phyloP scores from a whole-genome alignment of 2,329 filamentous ascomycete genomes.

The Ramularia endophylla region DNA sequence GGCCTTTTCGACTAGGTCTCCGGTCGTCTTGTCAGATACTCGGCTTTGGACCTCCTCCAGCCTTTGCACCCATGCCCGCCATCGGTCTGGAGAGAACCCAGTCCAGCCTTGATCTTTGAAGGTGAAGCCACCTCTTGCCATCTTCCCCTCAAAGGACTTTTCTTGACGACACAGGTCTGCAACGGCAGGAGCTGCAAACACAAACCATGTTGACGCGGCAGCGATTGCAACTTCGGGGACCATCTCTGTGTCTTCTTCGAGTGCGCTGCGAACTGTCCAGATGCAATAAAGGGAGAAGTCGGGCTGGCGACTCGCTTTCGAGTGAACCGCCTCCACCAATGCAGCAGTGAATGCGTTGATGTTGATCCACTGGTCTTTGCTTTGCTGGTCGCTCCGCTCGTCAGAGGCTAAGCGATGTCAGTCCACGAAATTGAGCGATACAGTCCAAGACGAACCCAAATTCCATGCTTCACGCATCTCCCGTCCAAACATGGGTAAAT shows the following conservation, averaged over 20 bases:
- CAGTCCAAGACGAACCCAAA: conserved; percentile 12
- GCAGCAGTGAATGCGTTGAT: conserved; percentile 27
- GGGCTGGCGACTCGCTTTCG: conserved; percentile 14
- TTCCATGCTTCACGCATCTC: conserved; percentile 29
- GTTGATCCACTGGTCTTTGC: conserved; percentile 25
- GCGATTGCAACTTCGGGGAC: conserved; percentile 17
- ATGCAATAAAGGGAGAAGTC: conserved; percentile 27
- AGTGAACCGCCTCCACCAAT: conserved; percentile 19
- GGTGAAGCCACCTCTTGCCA: conserved; percentile 23
- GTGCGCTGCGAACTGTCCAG: conserved; percentile 26
- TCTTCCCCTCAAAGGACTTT: conserved; percentile 28
- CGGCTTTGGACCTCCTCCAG: conserved; percentile 9
- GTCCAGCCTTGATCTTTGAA: conserved; percentile 22
- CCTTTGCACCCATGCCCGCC: conserved; percentile 23
- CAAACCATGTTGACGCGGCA: conserved; percentile 28
- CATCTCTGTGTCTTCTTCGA: conserved; percentile 22
- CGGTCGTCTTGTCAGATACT: conserved; percentile 11
- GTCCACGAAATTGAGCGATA: not conserved
- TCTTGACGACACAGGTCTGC: conserved; percentile 16
- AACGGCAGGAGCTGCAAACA: conserved; percentile 23
- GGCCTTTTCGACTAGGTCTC: conserved; percentile 17
- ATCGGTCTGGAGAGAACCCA: conserved; percentile 24
- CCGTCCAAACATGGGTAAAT: conserved; percentile 27
- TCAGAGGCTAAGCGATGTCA: conserved; percentile 13
- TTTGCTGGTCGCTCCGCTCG: conserved; percentile 14